These are phyloP conservation scores for Fusarium kyushuense DNA, from an alignment of 2,329 filamentous ascomycete genomes.

Conservation along the genomic window DNA sequence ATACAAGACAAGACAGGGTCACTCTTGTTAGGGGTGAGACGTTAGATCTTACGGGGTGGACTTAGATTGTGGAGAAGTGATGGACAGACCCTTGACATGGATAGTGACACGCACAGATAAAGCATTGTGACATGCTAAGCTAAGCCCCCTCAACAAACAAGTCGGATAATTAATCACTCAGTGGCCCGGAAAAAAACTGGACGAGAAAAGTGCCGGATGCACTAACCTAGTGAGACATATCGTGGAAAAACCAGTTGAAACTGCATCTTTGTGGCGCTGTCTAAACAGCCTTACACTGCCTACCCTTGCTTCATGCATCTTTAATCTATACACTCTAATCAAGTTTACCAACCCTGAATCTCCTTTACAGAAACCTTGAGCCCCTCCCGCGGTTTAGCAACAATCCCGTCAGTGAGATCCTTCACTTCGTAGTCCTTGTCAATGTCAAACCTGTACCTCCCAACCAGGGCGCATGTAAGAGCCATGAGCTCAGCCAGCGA, in stretches of 20 bases:
- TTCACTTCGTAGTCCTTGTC: constrained; percentile 32
- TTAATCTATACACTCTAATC: background rate
- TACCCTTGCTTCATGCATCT: background rate
- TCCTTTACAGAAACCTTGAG: constrained; percentile 15
- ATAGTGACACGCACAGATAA: constrained; percentile 1
- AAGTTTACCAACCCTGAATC: constrained; percentile 28
- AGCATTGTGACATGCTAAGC: background rate
- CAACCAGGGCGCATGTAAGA: constrained; percentile 35
- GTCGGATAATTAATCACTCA: background rate
- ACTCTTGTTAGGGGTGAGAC: background rate
- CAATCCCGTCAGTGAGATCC: constrained; percentile 40
- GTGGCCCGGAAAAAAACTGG: background rate
- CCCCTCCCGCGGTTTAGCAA: constrained; percentile 34
- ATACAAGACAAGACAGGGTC: background rate
- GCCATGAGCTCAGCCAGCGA: constrained; percentile 39
- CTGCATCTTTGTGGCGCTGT: background rate
- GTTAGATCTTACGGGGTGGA: constrained; percentile 26
- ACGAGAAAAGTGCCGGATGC: background rate
- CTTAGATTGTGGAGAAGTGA: background rate
- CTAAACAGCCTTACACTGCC: background rate
- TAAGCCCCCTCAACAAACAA: background rate
- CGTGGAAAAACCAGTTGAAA: background rate
- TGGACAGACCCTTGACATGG: background rate
- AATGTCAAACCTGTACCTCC: constrained; percentile 33
- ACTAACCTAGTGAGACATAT: background rate